Percentiles rank a stretch among this genome's conserved stretches.
Conservation (phyloP, 176 grass and related monocot species). For the Hordeum marinum region DNA sequence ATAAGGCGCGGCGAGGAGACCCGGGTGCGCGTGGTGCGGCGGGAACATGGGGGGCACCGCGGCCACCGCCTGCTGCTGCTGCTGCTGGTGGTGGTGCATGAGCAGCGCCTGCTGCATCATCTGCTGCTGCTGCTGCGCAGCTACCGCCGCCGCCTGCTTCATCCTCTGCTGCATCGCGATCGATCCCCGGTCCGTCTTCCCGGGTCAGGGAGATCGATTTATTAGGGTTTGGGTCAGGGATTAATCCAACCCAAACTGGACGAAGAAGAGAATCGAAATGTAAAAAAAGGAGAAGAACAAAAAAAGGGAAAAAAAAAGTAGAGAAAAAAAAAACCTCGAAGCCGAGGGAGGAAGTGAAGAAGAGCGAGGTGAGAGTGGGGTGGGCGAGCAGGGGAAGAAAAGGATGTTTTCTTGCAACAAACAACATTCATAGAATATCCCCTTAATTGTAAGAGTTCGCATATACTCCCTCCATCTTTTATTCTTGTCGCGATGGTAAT, state of each 20-base stretch:
- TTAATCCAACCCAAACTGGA: conserved; percentile 5
- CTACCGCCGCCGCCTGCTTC: conserved; percentile 63
- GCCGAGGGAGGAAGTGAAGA: conserved; percentile 15
- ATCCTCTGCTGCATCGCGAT: conserved; percentile 58
- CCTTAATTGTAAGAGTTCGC: fast-evolving
- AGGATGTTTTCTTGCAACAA: conserved; percentile 30
- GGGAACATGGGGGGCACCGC: conserved; percentile 65
- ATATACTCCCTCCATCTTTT: too few relatives aligned
- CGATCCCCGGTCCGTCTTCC: not conserved
- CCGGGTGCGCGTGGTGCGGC: conserved; percentile 64
- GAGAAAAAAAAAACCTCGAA: conserved; percentile 38
- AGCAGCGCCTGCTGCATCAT: conserved; percentile 83
- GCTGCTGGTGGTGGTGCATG: too few relatives aligned
- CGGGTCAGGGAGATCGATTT: conserved; percentile 34
- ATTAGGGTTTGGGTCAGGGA: conserved; percentile 45
- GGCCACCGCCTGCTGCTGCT: conserved; percentile 7
- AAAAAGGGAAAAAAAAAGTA: not conserved
- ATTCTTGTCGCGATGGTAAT: too few relatives aligned
- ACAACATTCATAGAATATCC: fast-evolving
- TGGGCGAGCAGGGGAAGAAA: not conserved
- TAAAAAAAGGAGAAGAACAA: conserved; percentile 26
- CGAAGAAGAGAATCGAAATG: not conserved
- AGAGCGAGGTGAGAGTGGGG: not conserved
- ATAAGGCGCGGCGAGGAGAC: conserved; percentile 80
- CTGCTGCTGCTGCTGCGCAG: conserved; percentile 51